These are phyloP conservation scores for Houttuynia cordata DNA, from an alignment of 164 flowering plant species.

Conservation along the genomic window DNA sequence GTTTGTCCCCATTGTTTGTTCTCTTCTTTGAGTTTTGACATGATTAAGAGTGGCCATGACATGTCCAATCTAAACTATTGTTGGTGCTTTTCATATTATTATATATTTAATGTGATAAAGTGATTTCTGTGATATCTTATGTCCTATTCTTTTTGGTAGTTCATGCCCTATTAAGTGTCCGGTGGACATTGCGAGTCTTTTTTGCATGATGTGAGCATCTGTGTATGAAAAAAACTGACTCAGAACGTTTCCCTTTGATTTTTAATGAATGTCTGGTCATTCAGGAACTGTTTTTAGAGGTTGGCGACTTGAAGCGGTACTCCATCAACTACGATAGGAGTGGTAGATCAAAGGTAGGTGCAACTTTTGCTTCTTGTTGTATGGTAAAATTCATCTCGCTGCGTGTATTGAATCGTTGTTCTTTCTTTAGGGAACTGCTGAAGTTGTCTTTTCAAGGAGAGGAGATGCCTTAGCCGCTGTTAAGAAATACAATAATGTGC, in stretches of 20 bases:
- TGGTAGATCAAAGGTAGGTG: conserved; percentile 80
- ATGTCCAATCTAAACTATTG: too few species aligned
- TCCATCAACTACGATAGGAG: conserved; percentile 84
- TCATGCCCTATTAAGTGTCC: too few species aligned
- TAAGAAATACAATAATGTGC: conserved; percentile 90
- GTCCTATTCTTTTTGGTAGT: too few species aligned
- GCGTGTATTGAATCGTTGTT: conserved; percentile 10
- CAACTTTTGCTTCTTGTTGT: conserved; percentile 3
- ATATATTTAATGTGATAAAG: too few species aligned
- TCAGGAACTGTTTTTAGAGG: conserved; percentile 94
- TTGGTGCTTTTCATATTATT: too few species aligned
- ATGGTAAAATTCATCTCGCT: neutral
- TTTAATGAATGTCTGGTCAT: neutral
- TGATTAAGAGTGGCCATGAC: too few species aligned
- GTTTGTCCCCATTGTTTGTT: too few species aligned
- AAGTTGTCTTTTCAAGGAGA: conserved; percentile 63
- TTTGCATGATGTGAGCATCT: neutral
- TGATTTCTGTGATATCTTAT: too few species aligned
- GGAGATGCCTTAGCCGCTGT: conserved; percentile 76
- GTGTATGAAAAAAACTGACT: neutral
- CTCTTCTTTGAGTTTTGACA: too few species aligned
- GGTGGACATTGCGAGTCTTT: too few species aligned
- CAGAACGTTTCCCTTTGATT: neutral
- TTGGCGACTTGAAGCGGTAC: conserved; percentile 79
- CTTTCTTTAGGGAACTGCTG: conserved; percentile 72